A percentile compares a stretch with the other conserved stretches of the same genome.
These are phyloP conservation scores for Linnemannia exigua DNA, from an alignment of 192 early-diverging fungal genomes.

Conservation along the genomic window DNA sequence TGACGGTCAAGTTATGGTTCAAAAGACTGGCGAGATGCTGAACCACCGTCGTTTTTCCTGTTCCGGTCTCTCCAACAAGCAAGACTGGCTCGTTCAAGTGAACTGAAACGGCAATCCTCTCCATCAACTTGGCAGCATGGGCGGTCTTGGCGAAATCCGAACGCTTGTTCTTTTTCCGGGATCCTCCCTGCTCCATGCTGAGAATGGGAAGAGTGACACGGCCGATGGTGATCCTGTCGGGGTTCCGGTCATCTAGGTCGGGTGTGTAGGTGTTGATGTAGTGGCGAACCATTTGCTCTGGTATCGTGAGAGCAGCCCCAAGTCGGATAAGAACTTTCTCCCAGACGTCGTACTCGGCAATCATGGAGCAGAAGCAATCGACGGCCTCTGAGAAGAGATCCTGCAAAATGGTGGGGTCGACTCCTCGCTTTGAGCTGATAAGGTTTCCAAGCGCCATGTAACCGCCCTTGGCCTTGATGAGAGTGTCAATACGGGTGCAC, in stretches of 20 bases:
- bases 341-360: slow-evolving; percentile 77
- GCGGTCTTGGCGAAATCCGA: slow-evolving; percentile 92
- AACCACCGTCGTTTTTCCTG: slow-evolving; percentile 97
- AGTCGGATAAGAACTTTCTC: slow-evolving; percentile 71
- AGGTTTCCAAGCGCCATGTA: slow-evolving; percentile 39
- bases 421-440: slow-evolving; percentile 49
- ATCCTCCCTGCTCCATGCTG: slow-evolving; percentile 40
- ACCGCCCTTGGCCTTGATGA: slow-evolving; percentile 56
- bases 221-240: slow-evolving; percentile 63
- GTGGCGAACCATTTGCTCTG: slow-evolving; percentile 75
- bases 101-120: slow-evolving; percentile 87
- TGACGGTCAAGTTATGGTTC: slow-evolving; percentile 83
- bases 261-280: slow-evolving; percentile 82
- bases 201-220: slow-evolving; percentile 66
- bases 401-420: slow-evolving; percentile 66
- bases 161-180: slow-evolving; percentile 47
- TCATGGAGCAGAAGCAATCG: slow-evolving; percentile 90
- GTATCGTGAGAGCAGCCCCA: slow-evolving; percentile 78
- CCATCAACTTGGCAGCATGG: slow-evolving; percentile 84
- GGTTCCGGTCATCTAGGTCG: slow-evolving; percentile 56
- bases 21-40: slow-evolving; percentile 90
- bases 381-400: slow-evolving; percentile 86
- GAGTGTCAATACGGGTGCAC: slow-evolving; percentile 80
- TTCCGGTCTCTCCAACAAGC: slow-evolving; percentile 97
- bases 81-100: slow-evolving; percentile 87